These are phyloP conservation scores for Cornus kousa DNA, from an alignment of 148 eudicot species.

Conservation along the genomic window DNA sequence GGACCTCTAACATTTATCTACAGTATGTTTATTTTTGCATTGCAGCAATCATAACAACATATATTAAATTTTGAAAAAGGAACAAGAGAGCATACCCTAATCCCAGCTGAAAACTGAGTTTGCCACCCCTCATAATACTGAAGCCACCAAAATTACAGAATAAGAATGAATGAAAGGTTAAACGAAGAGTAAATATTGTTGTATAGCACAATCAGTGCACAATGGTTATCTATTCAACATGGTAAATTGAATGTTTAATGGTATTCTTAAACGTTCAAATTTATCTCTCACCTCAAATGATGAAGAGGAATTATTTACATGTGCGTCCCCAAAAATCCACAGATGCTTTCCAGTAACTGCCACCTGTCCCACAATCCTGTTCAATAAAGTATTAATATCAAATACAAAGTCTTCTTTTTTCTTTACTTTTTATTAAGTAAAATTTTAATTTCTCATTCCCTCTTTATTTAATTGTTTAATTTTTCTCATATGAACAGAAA, in stretches of 20 bases:
- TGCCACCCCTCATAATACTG: constrained; percentile 76
- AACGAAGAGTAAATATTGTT: not conserved
- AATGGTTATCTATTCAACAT: not conserved
- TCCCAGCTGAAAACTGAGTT: constrained; percentile 79
- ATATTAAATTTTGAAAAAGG: not conserved
- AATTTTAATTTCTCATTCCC: not conserved
- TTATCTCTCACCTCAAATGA: constrained; percentile 56
- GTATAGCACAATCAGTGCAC: not conserved
- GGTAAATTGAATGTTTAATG: not conserved
- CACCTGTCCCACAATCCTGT: constrained; percentile 79
- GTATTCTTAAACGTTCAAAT: not conserved
- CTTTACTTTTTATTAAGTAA: no score
- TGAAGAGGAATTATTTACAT: constrained; percentile 30
- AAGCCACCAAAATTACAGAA: constrained; percentile 19
- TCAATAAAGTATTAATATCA: constrained; percentile 10
- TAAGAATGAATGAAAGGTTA: constrained; percentile 16
- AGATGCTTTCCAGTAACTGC: constrained; percentile 82
- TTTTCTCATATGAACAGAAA: not conserved
- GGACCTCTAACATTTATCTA: not conserved
- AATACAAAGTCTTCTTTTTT: no score
- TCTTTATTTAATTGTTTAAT: not conserved
- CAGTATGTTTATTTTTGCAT: not conserved
- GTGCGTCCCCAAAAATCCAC: constrained; percentile 63
- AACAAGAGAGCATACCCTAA: constrained; percentile 50
- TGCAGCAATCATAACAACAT: not conserved